Conservation (phyloP, 2,329 filamentous ascomycete species). For the Shiraia bambusicola region DNA sequence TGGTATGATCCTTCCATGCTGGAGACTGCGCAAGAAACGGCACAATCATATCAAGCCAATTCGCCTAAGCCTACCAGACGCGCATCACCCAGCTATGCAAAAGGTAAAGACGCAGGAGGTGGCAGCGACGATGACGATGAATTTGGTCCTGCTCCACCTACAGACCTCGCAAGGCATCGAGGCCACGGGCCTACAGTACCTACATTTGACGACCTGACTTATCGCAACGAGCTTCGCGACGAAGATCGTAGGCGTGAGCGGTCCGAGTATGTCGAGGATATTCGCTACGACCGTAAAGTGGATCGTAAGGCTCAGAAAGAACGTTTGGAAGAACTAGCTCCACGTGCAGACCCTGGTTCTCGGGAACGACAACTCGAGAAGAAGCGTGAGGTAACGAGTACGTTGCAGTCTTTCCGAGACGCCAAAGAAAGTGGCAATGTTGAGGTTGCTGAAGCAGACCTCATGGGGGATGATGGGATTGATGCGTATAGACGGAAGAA, state of each 20-base stretch:
- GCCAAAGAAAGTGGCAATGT: constrained; percentile 62
- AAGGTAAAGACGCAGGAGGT: constrained; percentile 11
- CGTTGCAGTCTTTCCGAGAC: constrained; percentile 72
- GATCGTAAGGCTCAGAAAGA: constrained; percentile 70
- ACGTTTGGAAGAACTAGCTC: constrained; percentile 75
- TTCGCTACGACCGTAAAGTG: constrained; percentile 62
- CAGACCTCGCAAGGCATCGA: constrained; percentile 27
- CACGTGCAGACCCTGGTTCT: constrained; percentile 79
- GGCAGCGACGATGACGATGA: constrained; percentile 47
- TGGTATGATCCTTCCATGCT: constrained; percentile 89
- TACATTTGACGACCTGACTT: constrained; percentile 69
- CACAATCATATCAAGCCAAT: constrained; percentile 20
- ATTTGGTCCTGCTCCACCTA: constrained; percentile 55
- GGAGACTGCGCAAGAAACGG: constrained; percentile 50
- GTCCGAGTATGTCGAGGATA: constrained; percentile 50
- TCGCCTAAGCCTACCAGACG: constrained; percentile 18
- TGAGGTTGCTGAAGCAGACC: constrained; percentile 69
- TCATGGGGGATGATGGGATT: constrained; percentile 72
- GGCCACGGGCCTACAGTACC: constrained; percentile 64
- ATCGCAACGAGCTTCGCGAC: constrained; percentile 60
- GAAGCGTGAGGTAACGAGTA: constrained; percentile 69
- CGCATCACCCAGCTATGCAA: constrained; percentile 22
- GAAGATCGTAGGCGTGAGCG: constrained; percentile 56
- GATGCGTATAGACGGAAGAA: constrained; percentile 68
- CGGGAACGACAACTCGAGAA: constrained; percentile 87